Evolutionary conservation across 495 filamentous ascomycete species (phyloP).

Genomic region (Trichoderma erinaceum): DNA sequence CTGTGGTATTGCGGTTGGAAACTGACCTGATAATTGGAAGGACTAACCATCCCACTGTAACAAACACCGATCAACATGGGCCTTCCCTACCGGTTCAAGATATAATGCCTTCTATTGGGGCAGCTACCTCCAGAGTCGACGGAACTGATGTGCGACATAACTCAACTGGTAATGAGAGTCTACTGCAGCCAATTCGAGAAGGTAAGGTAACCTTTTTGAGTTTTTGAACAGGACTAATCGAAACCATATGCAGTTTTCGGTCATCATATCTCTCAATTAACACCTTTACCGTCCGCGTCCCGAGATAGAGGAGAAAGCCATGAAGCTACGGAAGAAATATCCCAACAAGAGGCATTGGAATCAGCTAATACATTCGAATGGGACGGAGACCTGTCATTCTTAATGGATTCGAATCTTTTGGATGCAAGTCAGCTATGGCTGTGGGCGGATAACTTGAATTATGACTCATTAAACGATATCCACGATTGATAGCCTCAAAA

Average conservation of each 20-base stretch:
- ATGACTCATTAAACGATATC: background rate
- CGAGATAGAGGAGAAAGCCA: background rate
- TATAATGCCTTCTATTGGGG: background rate
- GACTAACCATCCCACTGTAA: background rate
- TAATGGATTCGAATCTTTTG: background rate
- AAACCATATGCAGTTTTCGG: background rate
- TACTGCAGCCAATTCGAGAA: background rate
- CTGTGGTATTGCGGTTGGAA: background rate
- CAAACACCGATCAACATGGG: background rate
- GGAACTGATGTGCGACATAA: background rate
- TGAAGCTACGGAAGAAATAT: background rate
- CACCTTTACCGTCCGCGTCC: background rate
- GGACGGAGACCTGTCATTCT: background rate
- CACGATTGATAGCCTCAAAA: background rate
- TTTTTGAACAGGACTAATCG: background rate
- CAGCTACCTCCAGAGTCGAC: background rate
- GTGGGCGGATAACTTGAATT: background rate
- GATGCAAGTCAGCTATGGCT: background rate
- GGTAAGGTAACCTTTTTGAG: background rate
- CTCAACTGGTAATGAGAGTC: background rate
- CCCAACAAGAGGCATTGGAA: background rate
- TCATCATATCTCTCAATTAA: background rate
- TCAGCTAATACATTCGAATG: background rate
- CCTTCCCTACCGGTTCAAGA: background rate
- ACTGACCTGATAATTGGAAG: background rate